A percentile compares a stretch with the other conserved stretches of the same genome.
Evolutionary conservation across 2,329 filamentous ascomycete genomes (phyloP).

Genomic region (Penicillium sp.): DNA sequence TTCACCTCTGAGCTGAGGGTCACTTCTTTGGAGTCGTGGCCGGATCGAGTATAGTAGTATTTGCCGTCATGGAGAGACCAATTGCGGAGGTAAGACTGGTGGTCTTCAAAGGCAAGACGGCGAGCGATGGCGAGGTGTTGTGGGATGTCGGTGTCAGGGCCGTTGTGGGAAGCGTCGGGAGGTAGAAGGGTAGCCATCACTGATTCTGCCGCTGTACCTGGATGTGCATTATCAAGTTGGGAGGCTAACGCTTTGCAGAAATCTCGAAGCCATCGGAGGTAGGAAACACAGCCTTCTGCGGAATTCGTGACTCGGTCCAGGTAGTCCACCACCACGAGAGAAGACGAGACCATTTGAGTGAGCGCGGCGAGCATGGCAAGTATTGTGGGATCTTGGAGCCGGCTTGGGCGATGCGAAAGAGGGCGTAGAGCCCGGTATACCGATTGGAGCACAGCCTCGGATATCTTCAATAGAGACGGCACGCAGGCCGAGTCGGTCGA

Average conservation of each 20-base stretch:
- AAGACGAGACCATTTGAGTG: slow-evolving; percentile 39
- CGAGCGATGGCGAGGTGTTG: slow-evolving; percentile 18
- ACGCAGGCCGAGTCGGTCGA: slow-evolving; percentile 39
- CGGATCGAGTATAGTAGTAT: slow-evolving; percentile 45
- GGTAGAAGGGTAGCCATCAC: slow-evolving; percentile 7
- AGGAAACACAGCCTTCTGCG: slow-evolving; percentile 22
- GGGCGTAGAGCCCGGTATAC: slow-evolving; percentile 34
- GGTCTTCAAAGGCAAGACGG: slow-evolving; percentile 36
- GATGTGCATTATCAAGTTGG: slow-evolving; percentile 2
- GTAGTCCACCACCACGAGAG: slow-evolving; percentile 45
- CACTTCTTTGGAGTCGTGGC: slow-evolving; percentile 43
- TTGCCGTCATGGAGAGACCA: slow-evolving; percentile 44
- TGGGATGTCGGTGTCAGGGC: slow-evolving; percentile 18
- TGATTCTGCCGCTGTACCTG: not conserved
- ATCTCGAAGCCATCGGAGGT: slow-evolving; percentile 38
- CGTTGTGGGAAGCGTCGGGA: not conserved
- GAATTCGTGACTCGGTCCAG: slow-evolving; percentile 35
- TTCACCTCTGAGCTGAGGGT: slow-evolving; percentile 29
- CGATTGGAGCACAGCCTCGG: slow-evolving; percentile 38
- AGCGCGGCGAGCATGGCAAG: slow-evolving; percentile 38
- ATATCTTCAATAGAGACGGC: slow-evolving; percentile 31
- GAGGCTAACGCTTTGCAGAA: slow-evolving; percentile 25
- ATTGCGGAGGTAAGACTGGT: slow-evolving; percentile 42
- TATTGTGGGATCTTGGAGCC: slow-evolving; percentile 37
- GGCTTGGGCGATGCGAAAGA: slow-evolving; percentile 30